These are phyloP conservation scores for Microcera coccophila DNA, from an alignment of 2,329 filamentous ascomycete species.

Conservation along the genomic window DNA sequence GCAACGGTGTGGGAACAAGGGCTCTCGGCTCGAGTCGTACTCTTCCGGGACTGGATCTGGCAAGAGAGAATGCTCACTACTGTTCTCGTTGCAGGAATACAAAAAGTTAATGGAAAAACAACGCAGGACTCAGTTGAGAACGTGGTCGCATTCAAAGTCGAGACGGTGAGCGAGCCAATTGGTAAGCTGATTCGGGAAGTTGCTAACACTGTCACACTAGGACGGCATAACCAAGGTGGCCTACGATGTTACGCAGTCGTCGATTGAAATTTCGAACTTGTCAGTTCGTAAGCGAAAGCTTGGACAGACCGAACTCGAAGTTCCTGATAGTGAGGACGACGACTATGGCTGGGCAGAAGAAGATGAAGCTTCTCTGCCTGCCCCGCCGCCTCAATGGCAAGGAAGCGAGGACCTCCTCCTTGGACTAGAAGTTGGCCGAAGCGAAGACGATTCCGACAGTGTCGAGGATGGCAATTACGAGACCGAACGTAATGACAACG, in stretches of 20 bases:
- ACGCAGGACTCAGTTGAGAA: constrained; percentile 38
- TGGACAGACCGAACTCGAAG: constrained; percentile 54
- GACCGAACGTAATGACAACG: constrained; percentile 11
- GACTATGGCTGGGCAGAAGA: constrained; percentile 70
- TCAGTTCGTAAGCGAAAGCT: constrained; percentile 61
- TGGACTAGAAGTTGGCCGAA: constrained; percentile 42
- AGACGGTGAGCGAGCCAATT: constrained; percentile 35
- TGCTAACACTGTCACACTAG: constrained; percentile 33
- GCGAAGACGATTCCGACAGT: constrained; percentile 34
- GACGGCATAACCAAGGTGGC: constrained; percentile 41
- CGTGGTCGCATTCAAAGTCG: constrained; percentile 48
- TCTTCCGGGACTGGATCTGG: constrained; percentile 75
- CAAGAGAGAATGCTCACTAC: constrained; percentile 43
- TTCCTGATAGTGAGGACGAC: constrained; percentile 60
- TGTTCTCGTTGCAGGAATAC: constrained; percentile 58
- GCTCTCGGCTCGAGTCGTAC: constrained; percentile 66
- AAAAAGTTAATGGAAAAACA: constrained; percentile 58
- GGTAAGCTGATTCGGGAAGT: constrained; percentile 7
- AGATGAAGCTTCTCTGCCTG: constrained; percentile 58
- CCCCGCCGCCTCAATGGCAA: constrained; percentile 63
- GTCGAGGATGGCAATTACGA: constrained; percentile 16
- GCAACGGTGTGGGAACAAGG: constrained; percentile 76
- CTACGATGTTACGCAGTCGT: constrained; percentile 38
- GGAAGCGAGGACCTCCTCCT: constrained; percentile 62
- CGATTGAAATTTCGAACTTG: constrained; percentile 32